Evolutionary conservation across 306 rosid species (phyloP), one percentile per base, ranked within the genome.

Genomic region (Astragalus membranaceus): DNA sequence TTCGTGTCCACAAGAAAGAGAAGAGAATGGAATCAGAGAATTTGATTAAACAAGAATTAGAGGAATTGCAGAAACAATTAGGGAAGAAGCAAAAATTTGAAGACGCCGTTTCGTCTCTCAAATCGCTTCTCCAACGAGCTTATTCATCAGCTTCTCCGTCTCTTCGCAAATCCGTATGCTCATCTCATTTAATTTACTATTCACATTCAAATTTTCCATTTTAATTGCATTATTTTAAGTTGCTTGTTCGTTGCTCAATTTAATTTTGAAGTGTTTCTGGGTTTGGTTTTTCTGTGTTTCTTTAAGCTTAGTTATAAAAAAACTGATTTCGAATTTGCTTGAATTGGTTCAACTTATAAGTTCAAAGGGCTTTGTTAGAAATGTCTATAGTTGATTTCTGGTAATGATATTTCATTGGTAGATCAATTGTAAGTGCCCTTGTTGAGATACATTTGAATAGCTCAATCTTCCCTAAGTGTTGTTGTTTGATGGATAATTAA

Each of bases 11-110:
- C 10, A 16, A 32, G 0, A 11, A 68, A 44, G 12, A 17, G 3
- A 65, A 52, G 39, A 73, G 29, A 55, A 87, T 90, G 96, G 94
- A 75, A 5, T 76, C 79, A 3, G 96, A 88, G 57, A 53, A 75
- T 30, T 37, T 48, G 35, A 44, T 90, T 81, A 88, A 56, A 33
- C 78, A 60, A 11, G 76, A 80, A 80, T 80, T 93, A 74, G 96
- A 93, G 76, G 90, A 87, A 57, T 73, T 93, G 82, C 90, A 84
- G 63, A 85, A 80, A 72, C 89, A 84, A 52, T 78, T 92, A 33
- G 87, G 87, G 57, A 92, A 85, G 87, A 92, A 89, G 85, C 94
- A 30, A 1, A 81, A 81, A 11, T 92, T 92, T 71, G 96, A 89
- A 64, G 69, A 78, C n/a, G 89, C 95, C 49, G 86, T 94, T 70